Evolutionary conservation across 2,329 filamentous ascomycete species (phyloP).

Genomic region (Venturia carpophila): DNA sequence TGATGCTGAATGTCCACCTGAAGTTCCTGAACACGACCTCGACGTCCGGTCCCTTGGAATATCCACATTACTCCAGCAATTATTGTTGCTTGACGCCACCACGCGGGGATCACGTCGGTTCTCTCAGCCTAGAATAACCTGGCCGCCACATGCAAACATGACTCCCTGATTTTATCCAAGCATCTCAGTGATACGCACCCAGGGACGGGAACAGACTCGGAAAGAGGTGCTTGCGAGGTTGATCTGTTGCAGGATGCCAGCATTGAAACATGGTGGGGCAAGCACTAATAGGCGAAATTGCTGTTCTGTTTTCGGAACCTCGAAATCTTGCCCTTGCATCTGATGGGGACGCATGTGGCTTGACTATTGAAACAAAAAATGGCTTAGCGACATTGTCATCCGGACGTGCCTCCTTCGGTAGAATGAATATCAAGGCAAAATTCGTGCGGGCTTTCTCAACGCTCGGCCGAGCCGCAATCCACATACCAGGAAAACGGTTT

Average conservation of each 20-base stretch:
- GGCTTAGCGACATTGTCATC: not conserved
- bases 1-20: not conserved
- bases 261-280: slow-evolving; percentile 1
- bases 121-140: not conserved
- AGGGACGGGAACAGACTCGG: not conserved
- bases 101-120: not conserved
- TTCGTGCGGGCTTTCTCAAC: not conserved
- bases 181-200: not conserved
- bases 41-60: not conserved
- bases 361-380: not conserved
- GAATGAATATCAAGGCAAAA: not conserved
- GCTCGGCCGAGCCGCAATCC: not conserved
- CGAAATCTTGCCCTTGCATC: not conserved
- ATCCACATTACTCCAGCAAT: not conserved
- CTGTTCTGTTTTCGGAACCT: not conserved
- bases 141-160: not conserved
- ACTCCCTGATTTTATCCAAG: not conserved
- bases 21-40: not conserved
- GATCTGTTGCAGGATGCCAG: not conserved
- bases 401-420: not conserved
- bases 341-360: not conserved
- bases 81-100: not conserved
- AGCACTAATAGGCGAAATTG: not conserved
- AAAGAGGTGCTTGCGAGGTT: not conserved
- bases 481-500: not conserved